Evolutionary conservation across 2,329 filamentous ascomycete species (phyloP), one percentile per base, ranked within the genome.

Genomic region (Aspergillus aculeatinus): DNA sequence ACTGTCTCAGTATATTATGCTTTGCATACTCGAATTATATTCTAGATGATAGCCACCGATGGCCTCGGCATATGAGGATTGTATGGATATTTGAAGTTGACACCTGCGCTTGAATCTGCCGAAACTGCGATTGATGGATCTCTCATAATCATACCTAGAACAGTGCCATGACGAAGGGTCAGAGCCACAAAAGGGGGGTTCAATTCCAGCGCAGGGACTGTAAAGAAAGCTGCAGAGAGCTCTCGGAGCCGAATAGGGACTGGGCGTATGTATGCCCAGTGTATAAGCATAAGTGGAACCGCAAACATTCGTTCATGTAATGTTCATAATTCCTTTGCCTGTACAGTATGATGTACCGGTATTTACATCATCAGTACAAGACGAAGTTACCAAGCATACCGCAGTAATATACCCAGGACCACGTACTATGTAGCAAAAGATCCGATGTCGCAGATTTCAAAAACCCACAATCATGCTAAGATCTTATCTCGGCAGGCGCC

Each of bases 401-500:
- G 51, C 35, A 16, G n/a, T 35, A 29, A 29, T 29, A 10, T 29
- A 29, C 27, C 9, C 27, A 29, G 23, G 23, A 23, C 23, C 23
- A 4, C 23, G 23, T 23, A 23, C 23, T 23, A 23, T 23, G 4
- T 23, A 23, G 27, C 2, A 29, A 62, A 61, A 59, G 51, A 64
- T 65, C 66, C 66, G 66, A 67, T 66, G 62, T 67, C 65, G 65
- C 65, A 65, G 39, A 33, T 52, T 5, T 27, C 33, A 50, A 23
- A 44, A 51, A 33, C 25, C 29, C n/a, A 21, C 57, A 63, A 60
- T 52, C 53, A 58, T 61, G 51, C 64, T 66, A 67, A 55, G 64
- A 68, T 67, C 66, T 68, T 68, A 68, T 70, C 62, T 65, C 62
- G 61, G 65, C 60, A 60, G 61, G 31, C 6, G 23, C 25, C 25